These are phyloP conservation scores for Evernia prunastri DNA, from an alignment of 495 filamentous ascomycete genomes.

Conservation along the genomic window DNA sequence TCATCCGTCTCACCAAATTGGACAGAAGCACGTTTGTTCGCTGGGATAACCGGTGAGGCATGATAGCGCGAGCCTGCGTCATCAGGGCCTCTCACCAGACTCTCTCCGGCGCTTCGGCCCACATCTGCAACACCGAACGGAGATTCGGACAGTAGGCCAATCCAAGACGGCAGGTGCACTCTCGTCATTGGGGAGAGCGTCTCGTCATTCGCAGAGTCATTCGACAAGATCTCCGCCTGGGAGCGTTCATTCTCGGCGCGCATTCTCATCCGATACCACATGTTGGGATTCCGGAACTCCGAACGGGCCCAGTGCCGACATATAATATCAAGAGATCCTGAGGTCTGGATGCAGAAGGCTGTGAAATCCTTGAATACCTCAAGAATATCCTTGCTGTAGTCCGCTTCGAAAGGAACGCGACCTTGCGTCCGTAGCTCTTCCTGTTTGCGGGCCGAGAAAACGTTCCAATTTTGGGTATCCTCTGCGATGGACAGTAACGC, in stretches of 20 bases:
- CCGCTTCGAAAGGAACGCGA: not conserved
- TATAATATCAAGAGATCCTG: slow-evolving; percentile 10
- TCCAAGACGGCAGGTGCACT: slow-evolving; percentile 8
- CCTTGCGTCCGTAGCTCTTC: not conserved
- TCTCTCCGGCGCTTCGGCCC: slow-evolving; percentile 2
- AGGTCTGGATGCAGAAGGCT: not conserved
- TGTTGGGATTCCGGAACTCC: not conserved
- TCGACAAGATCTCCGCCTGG: not conserved
- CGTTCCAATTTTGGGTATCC: slow-evolving; percentile 6
- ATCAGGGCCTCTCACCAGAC: not conserved
- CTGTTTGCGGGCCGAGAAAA: not conserved
- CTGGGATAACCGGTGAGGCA: not conserved
- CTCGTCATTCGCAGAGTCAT: not conserved
- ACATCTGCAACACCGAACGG: not conserved
- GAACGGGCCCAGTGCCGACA: slow-evolving; percentile 11
- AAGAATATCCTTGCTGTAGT: slow-evolving; percentile 8
- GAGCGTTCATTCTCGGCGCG: too few relatives aligned
- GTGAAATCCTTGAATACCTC: slow-evolving; percentile 15
- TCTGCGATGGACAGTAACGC: not conserved
- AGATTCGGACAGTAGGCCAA: slow-evolving; percentile 8
- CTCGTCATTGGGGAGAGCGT: not conserved
- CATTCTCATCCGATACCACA: not conserved
- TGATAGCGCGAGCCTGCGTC: slow-evolving; percentile 2
- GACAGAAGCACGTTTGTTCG: not conserved
- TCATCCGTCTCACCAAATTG: slow-evolving; percentile 10